Percentiles rank a stretch among this genome's conserved stretches.
Evolutionary conservation across 1,284 basidiomycete genomes (phyloP).

Genomic region (Tilletia caries): DNA sequence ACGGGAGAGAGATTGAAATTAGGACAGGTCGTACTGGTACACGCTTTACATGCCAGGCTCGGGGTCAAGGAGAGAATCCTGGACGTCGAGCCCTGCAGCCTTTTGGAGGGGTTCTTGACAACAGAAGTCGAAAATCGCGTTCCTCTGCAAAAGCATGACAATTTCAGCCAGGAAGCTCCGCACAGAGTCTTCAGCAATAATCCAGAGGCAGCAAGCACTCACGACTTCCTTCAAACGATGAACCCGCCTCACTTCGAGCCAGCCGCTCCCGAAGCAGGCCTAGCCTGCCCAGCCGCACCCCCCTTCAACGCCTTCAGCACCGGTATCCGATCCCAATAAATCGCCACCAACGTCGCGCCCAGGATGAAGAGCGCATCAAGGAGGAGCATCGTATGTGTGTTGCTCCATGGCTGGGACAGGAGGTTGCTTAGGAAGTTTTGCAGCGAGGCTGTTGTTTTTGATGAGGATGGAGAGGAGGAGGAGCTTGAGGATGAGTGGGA

Average conservation of each 20-base stretch:
- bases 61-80: too few relatives aligned
- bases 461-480: background rate
- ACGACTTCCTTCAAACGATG: too few relatives aligned
- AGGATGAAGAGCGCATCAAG: constrained; percentile 5
- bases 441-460: background rate
- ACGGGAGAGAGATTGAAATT: too few relatives aligned
- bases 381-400: constrained; percentile 4
- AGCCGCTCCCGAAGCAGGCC: background rate
- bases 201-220: too few relatives aligned
- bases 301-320: background rate
- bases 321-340: constrained; percentile 5
- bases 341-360: background rate
- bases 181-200: too few relatives aligned
- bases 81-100: too few relatives aligned
- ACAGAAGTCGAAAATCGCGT: too few relatives aligned
- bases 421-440: background rate
- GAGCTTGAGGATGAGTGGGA: background rate
- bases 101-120: too few relatives aligned
- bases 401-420: background rate
- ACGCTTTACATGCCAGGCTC: too few relatives aligned
- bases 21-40: too few relatives aligned
- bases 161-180: too few relatives aligned
- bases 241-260: background rate
- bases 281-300: background rate
- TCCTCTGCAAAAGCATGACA: too few relatives aligned